Percentiles rank a stretch among this genome's conserved stretches.
Conservation (phyloP, 352 stramenopile genomes). For the Phytophthora sojae region DNA sequence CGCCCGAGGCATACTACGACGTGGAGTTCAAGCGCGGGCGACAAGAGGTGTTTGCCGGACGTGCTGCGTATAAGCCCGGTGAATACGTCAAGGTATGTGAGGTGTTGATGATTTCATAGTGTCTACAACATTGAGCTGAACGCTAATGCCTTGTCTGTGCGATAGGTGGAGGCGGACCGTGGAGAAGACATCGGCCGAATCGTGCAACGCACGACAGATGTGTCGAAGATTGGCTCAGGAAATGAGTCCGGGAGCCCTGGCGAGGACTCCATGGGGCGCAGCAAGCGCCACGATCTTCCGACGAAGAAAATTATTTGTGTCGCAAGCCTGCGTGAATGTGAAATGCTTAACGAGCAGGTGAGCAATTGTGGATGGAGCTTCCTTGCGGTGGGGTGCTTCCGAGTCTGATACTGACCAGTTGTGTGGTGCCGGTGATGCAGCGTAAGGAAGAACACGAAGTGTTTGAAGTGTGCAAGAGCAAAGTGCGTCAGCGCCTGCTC, state of each 20-base stretch:
- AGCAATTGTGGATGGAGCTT: not conserved
- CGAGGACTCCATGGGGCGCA: constrained; percentile 56
- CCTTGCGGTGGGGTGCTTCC: not conserved
- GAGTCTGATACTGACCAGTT: not conserved
- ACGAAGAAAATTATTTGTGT: constrained; percentile 94
- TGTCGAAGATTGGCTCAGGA: constrained; percentile 73
- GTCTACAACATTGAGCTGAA: not conserved
- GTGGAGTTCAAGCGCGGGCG: constrained; percentile 97
- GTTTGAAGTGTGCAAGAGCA: constrained; percentile 96
- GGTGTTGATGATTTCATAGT: not conserved
- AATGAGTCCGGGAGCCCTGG: constrained; percentile 37
- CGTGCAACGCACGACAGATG: constrained; percentile 87
- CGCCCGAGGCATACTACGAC: constrained; percentile 91
- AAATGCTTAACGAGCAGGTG: constrained; percentile 91
- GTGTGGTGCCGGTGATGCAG: constrained; percentile 29
- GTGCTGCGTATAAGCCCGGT: constrained; percentile 88
- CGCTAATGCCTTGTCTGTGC: not conserved
- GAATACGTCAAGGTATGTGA: constrained; percentile 93
- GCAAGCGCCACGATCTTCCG: constrained; percentile 74
- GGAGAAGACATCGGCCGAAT: constrained; percentile 97
- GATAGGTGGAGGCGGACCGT: constrained; percentile 96
- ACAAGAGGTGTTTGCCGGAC: constrained; percentile 91
- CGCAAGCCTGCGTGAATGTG: constrained; percentile 93
- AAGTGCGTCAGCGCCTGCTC: constrained; percentile 94
- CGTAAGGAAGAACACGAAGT: constrained; percentile 96